Percentiles rank a stretch among this genome's conserved stretches.
These are phyloP conservation scores for Colletotrichum lini DNA, from an alignment of 2,329 filamentous ascomycete genomes.

Conservation along the genomic window DNA sequence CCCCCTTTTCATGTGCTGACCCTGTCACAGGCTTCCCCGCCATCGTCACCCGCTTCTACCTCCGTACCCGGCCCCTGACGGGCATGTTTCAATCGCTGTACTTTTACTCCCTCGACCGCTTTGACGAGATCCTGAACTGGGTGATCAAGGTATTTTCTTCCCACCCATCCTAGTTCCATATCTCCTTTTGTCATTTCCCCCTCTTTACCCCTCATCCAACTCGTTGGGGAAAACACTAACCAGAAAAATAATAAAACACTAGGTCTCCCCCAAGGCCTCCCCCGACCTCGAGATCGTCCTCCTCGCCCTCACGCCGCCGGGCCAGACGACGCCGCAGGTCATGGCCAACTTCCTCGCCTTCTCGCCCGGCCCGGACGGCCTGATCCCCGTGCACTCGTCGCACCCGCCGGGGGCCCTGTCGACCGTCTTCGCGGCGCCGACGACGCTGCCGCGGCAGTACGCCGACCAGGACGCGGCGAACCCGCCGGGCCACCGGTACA, in stretches of 20 bases:
- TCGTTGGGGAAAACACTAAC: too few species aligned
- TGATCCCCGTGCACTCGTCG: slow-evolving; percentile 28
- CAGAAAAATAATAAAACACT: neutral
- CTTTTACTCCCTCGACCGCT: slow-evolving; percentile 61
- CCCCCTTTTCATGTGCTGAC: neutral
- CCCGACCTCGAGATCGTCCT: slow-evolving; percentile 57
- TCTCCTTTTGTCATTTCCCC: neutral
- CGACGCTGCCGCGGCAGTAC: slow-evolving; percentile 59
- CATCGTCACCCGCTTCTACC: slow-evolving; percentile 65
- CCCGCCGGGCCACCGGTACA: slow-evolving; percentile 64
- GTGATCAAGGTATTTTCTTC: slow-evolving; percentile 53
- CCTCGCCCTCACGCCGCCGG: slow-evolving; percentile 51
- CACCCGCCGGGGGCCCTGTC: slow-evolving; percentile 41
- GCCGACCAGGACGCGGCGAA: slow-evolving; percentile 60
- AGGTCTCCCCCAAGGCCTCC: slow-evolving; percentile 53
- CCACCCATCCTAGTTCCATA: neutral
- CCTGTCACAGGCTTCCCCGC: slow-evolving; percentile 62
- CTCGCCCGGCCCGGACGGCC: slow-evolving; percentile 49
- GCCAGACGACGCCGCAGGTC: slow-evolving; percentile 49
- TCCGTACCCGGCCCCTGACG: slow-evolving; percentile 54
- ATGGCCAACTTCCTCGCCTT: slow-evolving; percentile 59
- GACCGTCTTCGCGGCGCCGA: slow-evolving; percentile 55
- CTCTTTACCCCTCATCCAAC: too few species aligned
- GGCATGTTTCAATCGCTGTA: slow-evolving; percentile 57
- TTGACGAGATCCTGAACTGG: slow-evolving; percentile 63